Conservation (phyloP, 169 alveolate species). For the Pseudocohnilembus persalinus region DNA sequence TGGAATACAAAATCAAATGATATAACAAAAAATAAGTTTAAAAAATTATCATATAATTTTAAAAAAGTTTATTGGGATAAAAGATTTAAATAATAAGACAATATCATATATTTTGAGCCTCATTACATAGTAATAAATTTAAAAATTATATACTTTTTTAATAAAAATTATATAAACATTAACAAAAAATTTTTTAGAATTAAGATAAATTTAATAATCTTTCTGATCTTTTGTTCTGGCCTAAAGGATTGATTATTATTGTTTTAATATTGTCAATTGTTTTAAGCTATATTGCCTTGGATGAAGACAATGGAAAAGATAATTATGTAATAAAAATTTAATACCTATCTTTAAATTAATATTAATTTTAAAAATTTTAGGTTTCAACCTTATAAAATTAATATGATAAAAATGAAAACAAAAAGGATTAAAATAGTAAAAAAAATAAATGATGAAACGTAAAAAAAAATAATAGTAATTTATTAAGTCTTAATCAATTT, state of each 20-base stretch:
- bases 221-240: not conserved
- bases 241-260: not conserved
- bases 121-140: not conserved
- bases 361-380: too few relatives aligned
- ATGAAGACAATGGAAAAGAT: not conserved
- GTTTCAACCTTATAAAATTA: too few relatives aligned
- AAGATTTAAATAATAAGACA: not conserved
- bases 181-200: not conserved
- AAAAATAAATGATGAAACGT: too few relatives aligned
- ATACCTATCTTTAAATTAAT: too few relatives aligned
- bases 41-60: too few relatives aligned
- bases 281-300: not conserved
- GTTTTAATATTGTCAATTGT: not conserved
- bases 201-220: too few relatives aligned
- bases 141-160: not conserved
- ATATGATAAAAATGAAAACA: too few relatives aligned
- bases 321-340: not conserved
- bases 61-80: not conserved
- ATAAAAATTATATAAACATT: too few relatives aligned
- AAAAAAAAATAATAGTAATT: too few relatives aligned
- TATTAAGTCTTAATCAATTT: too few relatives aligned
- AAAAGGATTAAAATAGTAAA: too few relatives aligned
- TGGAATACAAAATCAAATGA: not conserved
- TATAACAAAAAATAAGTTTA: too few relatives aligned
- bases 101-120: not conserved